Conservation (phyloP, 768 basidiomycete species). For the Tylopilus felleus region DNA sequence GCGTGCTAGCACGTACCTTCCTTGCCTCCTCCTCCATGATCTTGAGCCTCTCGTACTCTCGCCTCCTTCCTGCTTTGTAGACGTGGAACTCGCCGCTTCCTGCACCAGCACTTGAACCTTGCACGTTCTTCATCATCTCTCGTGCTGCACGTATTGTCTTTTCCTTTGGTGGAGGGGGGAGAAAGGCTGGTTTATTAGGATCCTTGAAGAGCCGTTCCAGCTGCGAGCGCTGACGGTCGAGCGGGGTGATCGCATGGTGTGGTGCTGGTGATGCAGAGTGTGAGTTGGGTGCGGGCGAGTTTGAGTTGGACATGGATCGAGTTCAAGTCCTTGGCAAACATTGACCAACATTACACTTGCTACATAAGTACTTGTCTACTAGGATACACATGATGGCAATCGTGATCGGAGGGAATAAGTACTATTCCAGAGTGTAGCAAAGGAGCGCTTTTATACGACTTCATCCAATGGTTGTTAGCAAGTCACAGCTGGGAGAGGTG, state of each 20-base stretch:
- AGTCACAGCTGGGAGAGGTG: neutral
- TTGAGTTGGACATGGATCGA: constrained; percentile 27
- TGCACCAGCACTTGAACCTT: constrained; percentile 95
- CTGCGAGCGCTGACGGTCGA: constrained; percentile 57
- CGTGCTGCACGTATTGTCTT: constrained; percentile 77
- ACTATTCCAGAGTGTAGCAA: neutral
- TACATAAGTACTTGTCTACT: neutral
- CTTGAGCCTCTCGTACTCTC: constrained; percentile 94
- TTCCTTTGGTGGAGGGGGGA: constrained; percentile 80
- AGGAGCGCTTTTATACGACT: constrained; percentile 26
- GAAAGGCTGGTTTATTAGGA: constrained; percentile 74
- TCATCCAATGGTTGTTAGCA: constrained; percentile 3
- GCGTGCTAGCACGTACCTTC: constrained; percentile 49
- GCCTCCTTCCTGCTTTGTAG: constrained; percentile 89
- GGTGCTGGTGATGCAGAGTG: constrained; percentile 33
- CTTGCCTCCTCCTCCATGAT: constrained; percentile 79
- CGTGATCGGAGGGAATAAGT: neutral
- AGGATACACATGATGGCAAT: constrained; percentile 10
- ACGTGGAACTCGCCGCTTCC: constrained; percentile 99
- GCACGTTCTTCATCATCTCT: constrained; percentile 99
- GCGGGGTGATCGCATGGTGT: constrained; percentile 46
- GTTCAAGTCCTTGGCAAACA: constrained; percentile 15
- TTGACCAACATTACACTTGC: constrained; percentile 2
- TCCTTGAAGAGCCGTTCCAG: constrained; percentile 89
- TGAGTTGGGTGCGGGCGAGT: constrained; percentile 28